phyloP scores from a whole-genome alignment of 1,284 basidiomycete species.

The Afroboletus lepidellus region DNA sequence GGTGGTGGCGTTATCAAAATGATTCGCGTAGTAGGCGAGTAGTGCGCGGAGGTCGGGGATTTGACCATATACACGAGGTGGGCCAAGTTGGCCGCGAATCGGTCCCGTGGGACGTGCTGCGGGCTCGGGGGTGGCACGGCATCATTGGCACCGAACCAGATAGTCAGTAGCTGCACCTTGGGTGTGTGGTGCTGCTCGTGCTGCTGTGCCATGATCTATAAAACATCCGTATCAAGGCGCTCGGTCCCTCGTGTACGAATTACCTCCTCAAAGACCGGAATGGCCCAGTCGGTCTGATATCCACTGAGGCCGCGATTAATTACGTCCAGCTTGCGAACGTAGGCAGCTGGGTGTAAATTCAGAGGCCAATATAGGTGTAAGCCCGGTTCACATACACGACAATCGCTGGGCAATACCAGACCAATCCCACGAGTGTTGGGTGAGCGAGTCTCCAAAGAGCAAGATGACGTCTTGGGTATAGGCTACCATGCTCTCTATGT shows the following conservation, averaged over 20 bases:
- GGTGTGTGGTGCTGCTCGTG: slow-evolving; percentile 49
- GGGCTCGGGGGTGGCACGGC: slow-evolving; percentile 56
- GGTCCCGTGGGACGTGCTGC: slow-evolving; percentile 71
- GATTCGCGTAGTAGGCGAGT: slow-evolving; percentile 75
- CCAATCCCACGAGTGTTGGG: slow-evolving; percentile 59
- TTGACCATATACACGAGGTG: slow-evolving; percentile 63
- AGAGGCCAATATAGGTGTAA: neutral
- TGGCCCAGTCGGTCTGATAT: slow-evolving; percentile 83
- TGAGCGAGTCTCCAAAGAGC: slow-evolving; percentile 78
- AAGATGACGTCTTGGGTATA: slow-evolving; percentile 62
- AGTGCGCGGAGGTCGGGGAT: slow-evolving; percentile 58
- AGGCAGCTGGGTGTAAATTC: slow-evolving; percentile 51
- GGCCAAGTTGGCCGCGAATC: slow-evolving; percentile 66
- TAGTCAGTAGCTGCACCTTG: slow-evolving; percentile 70
- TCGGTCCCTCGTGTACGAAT: slow-evolving; percentile 9
- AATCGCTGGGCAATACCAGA: slow-evolving; percentile 63
- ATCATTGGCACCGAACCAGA: slow-evolving; percentile 93
- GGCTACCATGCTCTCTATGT: slow-evolving; percentile 50
- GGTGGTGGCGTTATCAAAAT: slow-evolving; percentile 86
- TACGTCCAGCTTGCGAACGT: slow-evolving; percentile 78
- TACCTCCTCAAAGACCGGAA: slow-evolving; percentile 77
- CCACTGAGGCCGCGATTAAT: slow-evolving; percentile 79
- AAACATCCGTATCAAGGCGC: neutral
- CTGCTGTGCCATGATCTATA: slow-evolving; percentile 55
- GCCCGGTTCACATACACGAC: slow-evolving; percentile 47